Percentiles rank a stretch among this genome's conserved stretches.
phyloP scores from a whole-genome alignment of 495 filamentous ascomycete species.

The Sordaria brevicollis region DNA sequence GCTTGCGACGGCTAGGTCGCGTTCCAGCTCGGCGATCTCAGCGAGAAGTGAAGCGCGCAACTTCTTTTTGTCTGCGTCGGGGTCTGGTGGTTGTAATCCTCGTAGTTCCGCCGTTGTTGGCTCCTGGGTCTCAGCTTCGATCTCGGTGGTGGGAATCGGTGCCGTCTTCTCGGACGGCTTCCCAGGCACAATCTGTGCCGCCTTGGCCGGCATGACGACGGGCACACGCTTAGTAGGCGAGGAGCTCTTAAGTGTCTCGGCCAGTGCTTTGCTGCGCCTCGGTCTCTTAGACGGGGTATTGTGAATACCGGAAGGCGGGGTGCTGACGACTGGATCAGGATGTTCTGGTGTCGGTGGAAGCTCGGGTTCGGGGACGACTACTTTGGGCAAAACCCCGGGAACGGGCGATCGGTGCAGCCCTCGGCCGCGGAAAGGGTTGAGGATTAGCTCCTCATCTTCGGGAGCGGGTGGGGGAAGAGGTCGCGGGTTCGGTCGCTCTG shows the following conservation, averaged over 20 bases:
- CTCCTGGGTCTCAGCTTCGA: background rate
- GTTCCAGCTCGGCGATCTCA: conserved; percentile 26
- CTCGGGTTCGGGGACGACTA: conserved; percentile 45
- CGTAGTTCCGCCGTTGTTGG: conserved; percentile 19
- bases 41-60: conserved; percentile 26
- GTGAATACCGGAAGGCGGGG: conserved; percentile 43
- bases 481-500: conserved; percentile 24
- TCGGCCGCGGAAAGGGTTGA: conserved; percentile 30
- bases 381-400: conserved; percentile 26
- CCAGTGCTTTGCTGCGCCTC: conserved; percentile 27
- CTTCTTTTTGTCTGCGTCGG: conserved; percentile 28
- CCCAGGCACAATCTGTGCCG: background rate
- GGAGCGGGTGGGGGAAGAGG: conserved; percentile 30
- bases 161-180: conserved; percentile 1
- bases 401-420: conserved; percentile 25
- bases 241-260: conserved; percentile 29
- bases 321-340: conserved; percentile 40
- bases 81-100: conserved; percentile 25
- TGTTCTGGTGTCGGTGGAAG: conserved; percentile 62
- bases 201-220: background rate
- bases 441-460: conserved; percentile 33
- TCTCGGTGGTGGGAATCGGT: background rate
- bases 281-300: conserved; percentile 38
- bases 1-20: conserved; percentile 24
- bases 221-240: conserved; percentile 36